phyloP scores from a whole-genome alignment of 2,329 filamentous ascomycete genomes.

The Aspergillus hortae region DNA sequence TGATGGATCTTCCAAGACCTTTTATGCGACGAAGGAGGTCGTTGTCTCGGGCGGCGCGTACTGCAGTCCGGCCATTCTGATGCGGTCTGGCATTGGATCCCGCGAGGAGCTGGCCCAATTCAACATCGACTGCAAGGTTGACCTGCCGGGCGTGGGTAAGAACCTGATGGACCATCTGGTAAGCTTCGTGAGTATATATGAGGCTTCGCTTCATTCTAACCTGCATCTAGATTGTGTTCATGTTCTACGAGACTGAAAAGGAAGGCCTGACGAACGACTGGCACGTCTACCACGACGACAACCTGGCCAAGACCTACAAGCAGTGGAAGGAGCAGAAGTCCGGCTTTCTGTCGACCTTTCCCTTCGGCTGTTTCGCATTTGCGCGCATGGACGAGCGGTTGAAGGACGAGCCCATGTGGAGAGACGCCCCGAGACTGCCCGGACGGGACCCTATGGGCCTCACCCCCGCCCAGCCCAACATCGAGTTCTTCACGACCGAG shows the following conservation, averaged over 20 bases:
- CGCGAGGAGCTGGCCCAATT: slow-evolving; percentile 40
- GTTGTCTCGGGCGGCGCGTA: slow-evolving; percentile 50
- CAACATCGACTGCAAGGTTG: slow-evolving; percentile 43
- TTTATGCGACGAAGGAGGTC: slow-evolving; percentile 46
- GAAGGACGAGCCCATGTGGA: slow-evolving; percentile 54
- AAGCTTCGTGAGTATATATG: slow-evolving; percentile 10
- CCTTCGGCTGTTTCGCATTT: slow-evolving; percentile 61
- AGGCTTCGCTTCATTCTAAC: not conserved
- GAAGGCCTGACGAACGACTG: slow-evolving; percentile 54
- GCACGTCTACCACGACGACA: slow-evolving; percentile 55
- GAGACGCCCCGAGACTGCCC: slow-evolving; percentile 43
- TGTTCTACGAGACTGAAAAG: slow-evolving; percentile 58
- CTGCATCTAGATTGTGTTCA: slow-evolving; percentile 49
- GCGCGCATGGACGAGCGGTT: slow-evolving; percentile 61
- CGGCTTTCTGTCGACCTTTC: slow-evolving; percentile 59
- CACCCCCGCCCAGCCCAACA: slow-evolving; percentile 53
- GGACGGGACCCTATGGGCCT: slow-evolving; percentile 63
- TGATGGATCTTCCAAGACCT: slow-evolving; percentile 34
- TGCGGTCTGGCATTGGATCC: slow-evolving; percentile 53
- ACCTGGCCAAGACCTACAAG: slow-evolving; percentile 48
- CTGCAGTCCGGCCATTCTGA: slow-evolving; percentile 51
- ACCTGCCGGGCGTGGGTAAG: slow-evolving; percentile 52
- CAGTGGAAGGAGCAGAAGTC: slow-evolving; percentile 58
- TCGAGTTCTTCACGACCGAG: slow-evolving; percentile 62
- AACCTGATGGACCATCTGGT: slow-evolving; percentile 54